Evolutionary conservation across 2,329 filamentous ascomycete genomes (phyloP), one percentile per base, ranked within the genome.

Genomic region (Sordariomycetes sp.): DNA sequence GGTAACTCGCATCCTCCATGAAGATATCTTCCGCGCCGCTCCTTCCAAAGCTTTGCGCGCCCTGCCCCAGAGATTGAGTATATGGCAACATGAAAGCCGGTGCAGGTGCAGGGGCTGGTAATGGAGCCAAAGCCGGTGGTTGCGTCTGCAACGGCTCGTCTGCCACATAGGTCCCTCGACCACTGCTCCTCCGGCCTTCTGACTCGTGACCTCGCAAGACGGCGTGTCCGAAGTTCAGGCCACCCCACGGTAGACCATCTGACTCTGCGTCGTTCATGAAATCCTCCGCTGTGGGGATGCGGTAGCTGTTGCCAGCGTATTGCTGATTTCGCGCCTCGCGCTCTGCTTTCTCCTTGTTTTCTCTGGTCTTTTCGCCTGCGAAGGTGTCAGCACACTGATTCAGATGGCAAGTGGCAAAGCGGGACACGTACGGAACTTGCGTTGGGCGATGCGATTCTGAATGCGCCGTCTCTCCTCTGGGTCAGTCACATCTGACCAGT

Each of bases 361-460:
- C 77, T 47, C 74, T 75, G 2, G 70, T 67, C 48, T 85, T 86
- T 44, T 83, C 80, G 46, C 82, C 82, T 86, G 40, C 42, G 18
- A 5, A 6, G 15, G n/a, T 5, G 17, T 15, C 19, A 8, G 35
- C 42, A n/a, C n/a, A n/a, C n/a, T n/a, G n/a, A n/a, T n/a, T n/a
- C n/a, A n/a, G n/a, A n/a, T n/a, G n/a, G n/a, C n/a, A n/a, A 14
- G 7, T 27, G 25, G 25, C n/a, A 12, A 16, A 7, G 21, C n/a
- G 10, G 30, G 30, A 14, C 9, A 46, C 79, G 49, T 68, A 86
- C 82, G 70, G 45, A 85, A 86, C 47, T 85, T 85, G 44, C 82
- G 69, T 48, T 86, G 82, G 3, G 82, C 82, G 40, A 86, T 72
- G 35, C 80, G 72, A 51, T 87, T 87, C 53, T 87, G 82, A 33